Conservation (phyloP, 1,139 yeast genomes). For the Protomyces arabidopsidicola region DNA sequence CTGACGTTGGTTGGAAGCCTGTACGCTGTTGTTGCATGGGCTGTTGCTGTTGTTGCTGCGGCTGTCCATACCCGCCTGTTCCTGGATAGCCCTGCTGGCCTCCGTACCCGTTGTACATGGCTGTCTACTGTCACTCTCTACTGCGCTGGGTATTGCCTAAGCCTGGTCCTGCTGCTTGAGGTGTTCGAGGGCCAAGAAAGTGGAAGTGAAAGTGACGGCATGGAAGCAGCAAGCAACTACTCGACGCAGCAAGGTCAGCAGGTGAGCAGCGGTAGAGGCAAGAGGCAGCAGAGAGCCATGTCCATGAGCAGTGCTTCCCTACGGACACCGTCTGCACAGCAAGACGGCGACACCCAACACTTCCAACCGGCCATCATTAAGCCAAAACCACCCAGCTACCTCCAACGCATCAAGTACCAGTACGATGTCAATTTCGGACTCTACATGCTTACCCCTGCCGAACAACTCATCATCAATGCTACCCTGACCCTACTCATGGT, state of each 20-base stretch:
- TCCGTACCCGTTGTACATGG: constrained; percentile 13
- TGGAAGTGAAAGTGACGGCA: too few relatives aligned
- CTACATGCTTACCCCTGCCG: constrained; percentile 22
- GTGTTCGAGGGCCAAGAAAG: too few relatives aligned
- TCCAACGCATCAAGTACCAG: constrained; percentile 12
- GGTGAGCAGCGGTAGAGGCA: neutral
- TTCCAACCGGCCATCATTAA: neutral
- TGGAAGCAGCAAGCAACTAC: too few relatives aligned
- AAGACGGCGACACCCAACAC: neutral
- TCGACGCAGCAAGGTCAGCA: too few relatives aligned
- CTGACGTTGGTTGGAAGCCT: constrained; percentile 16
- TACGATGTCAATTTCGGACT: constrained; percentile 23
- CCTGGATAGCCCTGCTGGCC: constrained; percentile 8
- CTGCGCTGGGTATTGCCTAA: too few relatives aligned
- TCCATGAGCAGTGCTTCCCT: neutral
- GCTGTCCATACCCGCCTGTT: neutral
- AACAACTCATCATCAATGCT: constrained; percentile 8
- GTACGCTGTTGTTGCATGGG: constrained; percentile 24
- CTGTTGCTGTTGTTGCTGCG: constrained; percentile 14
- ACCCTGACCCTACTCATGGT: constrained; percentile 4
- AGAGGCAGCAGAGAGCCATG: neutral
- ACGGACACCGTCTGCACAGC: neutral
- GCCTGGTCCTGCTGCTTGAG: too few relatives aligned
- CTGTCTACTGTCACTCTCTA: neutral
- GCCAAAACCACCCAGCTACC: neutral